A percentile compares a stretch with the other conserved stretches of the same genome.
Evolutionary conservation across 192 early-diverging fungal species (phyloP).

Genomic region (Coemansia sp.): DNA sequence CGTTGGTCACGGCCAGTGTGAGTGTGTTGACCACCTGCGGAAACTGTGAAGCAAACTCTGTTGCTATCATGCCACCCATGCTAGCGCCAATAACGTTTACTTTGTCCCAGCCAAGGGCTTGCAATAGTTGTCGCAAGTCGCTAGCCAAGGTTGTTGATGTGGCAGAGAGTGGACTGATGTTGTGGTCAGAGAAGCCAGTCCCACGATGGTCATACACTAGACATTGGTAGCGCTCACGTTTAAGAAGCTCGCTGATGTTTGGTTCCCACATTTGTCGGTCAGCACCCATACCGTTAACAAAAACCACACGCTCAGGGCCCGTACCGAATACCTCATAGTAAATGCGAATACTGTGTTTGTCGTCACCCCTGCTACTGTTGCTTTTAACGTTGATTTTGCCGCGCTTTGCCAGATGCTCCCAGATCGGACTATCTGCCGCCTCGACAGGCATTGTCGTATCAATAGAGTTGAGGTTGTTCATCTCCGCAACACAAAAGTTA

Average conservation of each 20-base stretch:
- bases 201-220: slow-evolving; percentile 84
- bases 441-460: slow-evolving; percentile 48
- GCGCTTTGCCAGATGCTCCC: slow-evolving; percentile 39
- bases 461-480: slow-evolving; percentile 27
- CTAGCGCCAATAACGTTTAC: slow-evolving; percentile 78
- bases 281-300: slow-evolving; percentile 51
- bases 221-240: slow-evolving; percentile 59
- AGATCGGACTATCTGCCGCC: slow-evolving; percentile 41
- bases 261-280: slow-evolving; percentile 55
- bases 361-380: not conserved
- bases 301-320: slow-evolving; percentile 26
- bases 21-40: slow-evolving; percentile 58
- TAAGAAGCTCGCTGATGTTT: slow-evolving; percentile 58
- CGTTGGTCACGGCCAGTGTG: slow-evolving; percentile 42
- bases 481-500: not conserved
- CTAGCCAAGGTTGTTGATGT: slow-evolving; percentile 44
- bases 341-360: slow-evolving; percentile 12
- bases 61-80: slow-evolving; percentile 86
- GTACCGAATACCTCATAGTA: slow-evolving; percentile 51
- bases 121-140: slow-evolving; percentile 65
- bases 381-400: slow-evolving; percentile 24
- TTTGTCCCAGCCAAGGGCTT: slow-evolving; percentile 65
- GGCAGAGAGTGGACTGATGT: not conserved
- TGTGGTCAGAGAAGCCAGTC: slow-evolving; percentile 55
- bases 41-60: slow-evolving; percentile 63